Evolutionary conservation across 2,329 filamentous ascomycete genomes (phyloP).

Genomic region (Akanthomyces lecanii): DNA sequence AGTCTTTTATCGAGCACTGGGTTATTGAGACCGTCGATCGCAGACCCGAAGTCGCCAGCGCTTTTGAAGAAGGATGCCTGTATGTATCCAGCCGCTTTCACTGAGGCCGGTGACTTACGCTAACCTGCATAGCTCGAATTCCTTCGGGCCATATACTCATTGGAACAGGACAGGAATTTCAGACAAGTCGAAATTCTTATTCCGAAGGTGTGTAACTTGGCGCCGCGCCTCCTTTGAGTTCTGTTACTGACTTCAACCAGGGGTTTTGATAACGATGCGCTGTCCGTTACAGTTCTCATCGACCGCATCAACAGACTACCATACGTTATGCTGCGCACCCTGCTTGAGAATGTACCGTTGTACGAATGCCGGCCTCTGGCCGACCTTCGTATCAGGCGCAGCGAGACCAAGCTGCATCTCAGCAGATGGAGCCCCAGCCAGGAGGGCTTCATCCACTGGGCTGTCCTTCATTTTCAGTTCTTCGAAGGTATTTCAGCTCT

Average conservation of each 20-base stretch:
- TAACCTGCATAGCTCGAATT: conserved; percentile 37
- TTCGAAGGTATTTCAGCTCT: conserved; percentile 6
- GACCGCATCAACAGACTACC: conserved; percentile 41
- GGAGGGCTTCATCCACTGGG: neutral
- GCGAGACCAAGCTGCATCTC: conserved; percentile 7
- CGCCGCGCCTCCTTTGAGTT: neutral
- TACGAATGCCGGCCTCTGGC: conserved; percentile 48
- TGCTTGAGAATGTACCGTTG: conserved; percentile 37
- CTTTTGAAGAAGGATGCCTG: conserved; percentile 38
- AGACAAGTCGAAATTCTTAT: conserved; percentile 46
- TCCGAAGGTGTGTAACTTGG: conserved; percentile 43
- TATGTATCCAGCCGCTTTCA: conserved; percentile 20
- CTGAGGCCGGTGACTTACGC: neutral
- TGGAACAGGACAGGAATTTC: conserved; percentile 43
- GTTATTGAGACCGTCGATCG: conserved; percentile 57
- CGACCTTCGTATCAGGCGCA: conserved; percentile 6
- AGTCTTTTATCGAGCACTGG: conserved; percentile 43
- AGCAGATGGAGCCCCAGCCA: conserved; percentile 2
- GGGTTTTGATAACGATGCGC: conserved; percentile 50
- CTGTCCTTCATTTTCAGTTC: conserved; percentile 5
- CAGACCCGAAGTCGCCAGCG: conserved; percentile 48
- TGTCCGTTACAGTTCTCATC: conserved; percentile 51
- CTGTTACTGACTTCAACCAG: conserved; percentile 28
- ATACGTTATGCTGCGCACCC: conserved; percentile 44
- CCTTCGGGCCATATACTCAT: conserved; percentile 42